phyloP scores from a whole-genome alignment of 2,329 filamentous ascomycete species.

The Diaporthe nobilis region DNA sequence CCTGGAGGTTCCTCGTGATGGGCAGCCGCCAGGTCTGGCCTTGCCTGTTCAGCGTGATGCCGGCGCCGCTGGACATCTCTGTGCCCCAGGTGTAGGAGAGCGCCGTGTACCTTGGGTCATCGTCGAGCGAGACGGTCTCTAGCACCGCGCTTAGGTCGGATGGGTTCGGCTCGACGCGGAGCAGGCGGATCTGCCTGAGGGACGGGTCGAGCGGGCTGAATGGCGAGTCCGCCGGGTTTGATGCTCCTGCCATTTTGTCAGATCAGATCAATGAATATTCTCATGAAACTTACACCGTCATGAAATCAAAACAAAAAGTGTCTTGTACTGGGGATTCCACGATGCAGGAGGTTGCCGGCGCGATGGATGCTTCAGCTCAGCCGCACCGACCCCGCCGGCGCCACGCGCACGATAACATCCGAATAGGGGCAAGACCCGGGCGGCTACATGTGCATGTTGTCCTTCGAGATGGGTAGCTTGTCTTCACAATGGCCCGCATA shows the following conservation, averaged over 20 bases:
- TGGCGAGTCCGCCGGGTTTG: neutral
- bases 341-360: neutral
- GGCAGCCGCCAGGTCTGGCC: neutral
- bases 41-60: neutral
- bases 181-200: constrained; percentile 19
- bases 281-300: neutral
- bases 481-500: neutral
- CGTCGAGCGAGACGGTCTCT: constrained; percentile 15
- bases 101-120: neutral
- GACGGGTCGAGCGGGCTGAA: constrained; percentile 19
- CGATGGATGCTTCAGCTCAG: constrained; percentile 25
- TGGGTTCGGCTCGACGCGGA: constrained; percentile 6
- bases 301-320: neutral
- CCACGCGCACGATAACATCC: constrained; percentile 9
- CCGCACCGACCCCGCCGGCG: constrained; percentile 12
- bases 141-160: neutral
- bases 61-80: neutral
- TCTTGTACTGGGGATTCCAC: neutral
- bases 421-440: constrained; percentile 14
- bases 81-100: constrained; percentile 28
- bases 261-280: neutral
- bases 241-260: constrained; percentile 11
- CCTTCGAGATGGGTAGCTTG: neutral
- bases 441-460: neutral
- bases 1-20: constrained; percentile 16